Evolutionary conservation across 805 yeast species (phyloP), one percentile per base, ranked within the genome.

Genomic region (Hermanozyma aechmeae): DNA sequence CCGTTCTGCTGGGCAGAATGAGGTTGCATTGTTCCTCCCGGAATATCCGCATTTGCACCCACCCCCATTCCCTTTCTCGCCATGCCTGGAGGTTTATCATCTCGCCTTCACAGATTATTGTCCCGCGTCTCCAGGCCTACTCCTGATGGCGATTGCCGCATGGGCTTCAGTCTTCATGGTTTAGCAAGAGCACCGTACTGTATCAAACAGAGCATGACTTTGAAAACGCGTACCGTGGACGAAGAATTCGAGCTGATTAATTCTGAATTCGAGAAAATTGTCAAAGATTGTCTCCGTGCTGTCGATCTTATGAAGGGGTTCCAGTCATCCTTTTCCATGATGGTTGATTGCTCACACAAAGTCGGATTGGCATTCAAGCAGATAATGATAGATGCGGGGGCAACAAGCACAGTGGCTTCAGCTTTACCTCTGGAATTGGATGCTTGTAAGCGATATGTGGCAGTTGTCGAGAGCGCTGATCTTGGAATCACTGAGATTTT

Each of bases 201-300:
- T n/a, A 33, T 58, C 12, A 55, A 43, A 6, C 54, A 48, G 30
- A 11, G 59, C 46, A 14, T 46, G 46, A 13, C 40, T 28, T 6
- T 59, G 49, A 7, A 52, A 38, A 37, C 68, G 71, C 37, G 70
- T 65, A 56, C 48, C 36, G 47, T 14, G 56, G 71, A 65, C 36
- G 63, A 57, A 28, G 60, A 53, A 15, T 60, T 59, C 32, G 58
- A n/a, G n/a, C n/a, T n/a, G n/a, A n/a, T n/a, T n/a, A n/a, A n/a
- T n/a, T n/a, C n/a, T n/a, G n/a, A n/a, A n/a, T n/a, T n/a, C n/a
- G n/a, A 61, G 9, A 34, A 43, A 15, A 32, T 57, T 12, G 26
- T 35, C 3, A 35, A 35, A 22, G 45, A 42, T 17, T 42, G 57
- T n/a, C n/a, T n/a, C n/a, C n/a, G n/a, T n/a, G n/a, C n/a, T n/a